Evolutionary conservation across 768 basidiomycete genomes (phyloP).

Genomic region (Tulasnella sp.): DNA sequence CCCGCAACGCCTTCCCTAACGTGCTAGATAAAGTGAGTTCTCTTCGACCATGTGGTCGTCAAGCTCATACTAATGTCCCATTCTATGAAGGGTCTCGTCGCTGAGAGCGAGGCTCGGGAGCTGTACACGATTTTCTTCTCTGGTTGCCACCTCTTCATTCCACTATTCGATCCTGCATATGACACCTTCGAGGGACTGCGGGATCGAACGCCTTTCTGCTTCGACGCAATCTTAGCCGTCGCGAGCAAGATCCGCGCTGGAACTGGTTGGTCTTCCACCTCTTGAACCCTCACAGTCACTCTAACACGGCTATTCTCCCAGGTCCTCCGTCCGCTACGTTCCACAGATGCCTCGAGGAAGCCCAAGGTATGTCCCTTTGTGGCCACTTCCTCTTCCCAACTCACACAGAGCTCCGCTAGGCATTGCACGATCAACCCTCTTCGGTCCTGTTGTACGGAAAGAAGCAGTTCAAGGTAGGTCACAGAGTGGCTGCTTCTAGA

Average conservation of each 20-base stretch:
- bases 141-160: slow-evolving; percentile 94
- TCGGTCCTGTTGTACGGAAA: slow-evolving; percentile 89
- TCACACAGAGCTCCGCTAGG: slow-evolving; percentile 34
- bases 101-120: slow-evolving; percentile 80
- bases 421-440: slow-evolving; percentile 87
- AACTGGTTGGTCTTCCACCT: slow-evolving; percentile 46
- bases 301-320: background rate
- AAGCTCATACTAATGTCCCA: slow-evolving; percentile 1
- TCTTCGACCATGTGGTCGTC: slow-evolving; percentile 19
- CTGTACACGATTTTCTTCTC: slow-evolving; percentile 96
- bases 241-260: slow-evolving; percentile 90
- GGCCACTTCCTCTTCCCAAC: background rate
- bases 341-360: slow-evolving; percentile 89
- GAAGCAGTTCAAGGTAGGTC: slow-evolving; percentile 84
- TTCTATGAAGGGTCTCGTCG: slow-evolving; percentile 65
- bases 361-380: slow-evolving; percentile 50
- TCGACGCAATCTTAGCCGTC: slow-evolving; percentile 88
- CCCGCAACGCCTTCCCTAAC: slow-evolving; percentile 80
- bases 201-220: slow-evolving; percentile 93
- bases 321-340: slow-evolving; percentile 72
- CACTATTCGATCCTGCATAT: slow-evolving; percentile 86
- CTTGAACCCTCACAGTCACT: background rate
- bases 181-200: slow-evolving; percentile 90
- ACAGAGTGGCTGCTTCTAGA: background rate
- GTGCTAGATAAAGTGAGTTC: slow-evolving; percentile 73